Evolutionary conservation across 1,139 yeast species (phyloP).

Genomic region (Keqinozyma sinolaborantium): DNA sequence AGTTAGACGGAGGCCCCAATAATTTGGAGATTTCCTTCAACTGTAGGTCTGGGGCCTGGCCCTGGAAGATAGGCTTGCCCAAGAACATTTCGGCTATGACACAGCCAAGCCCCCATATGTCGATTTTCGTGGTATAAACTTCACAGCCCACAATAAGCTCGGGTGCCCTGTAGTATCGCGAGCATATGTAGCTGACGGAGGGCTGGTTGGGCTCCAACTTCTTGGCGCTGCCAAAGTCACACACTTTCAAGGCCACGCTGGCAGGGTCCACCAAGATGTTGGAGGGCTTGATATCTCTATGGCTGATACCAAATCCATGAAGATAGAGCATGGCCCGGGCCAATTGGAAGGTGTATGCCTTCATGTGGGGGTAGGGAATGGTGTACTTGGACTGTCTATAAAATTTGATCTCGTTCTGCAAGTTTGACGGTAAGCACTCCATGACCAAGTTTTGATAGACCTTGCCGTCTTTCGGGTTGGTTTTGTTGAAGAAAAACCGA

Average conservation of each 20-base stretch:
- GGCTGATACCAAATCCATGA: conserved; percentile 77
- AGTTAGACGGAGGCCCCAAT: conserved; percentile 73
- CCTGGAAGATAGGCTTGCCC: conserved; percentile 81
- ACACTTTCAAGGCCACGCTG: conserved; percentile 78
- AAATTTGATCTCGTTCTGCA: conserved; percentile 70
- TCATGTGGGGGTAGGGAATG: conserved; percentile 70
- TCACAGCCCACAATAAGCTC: conserved; percentile 79
- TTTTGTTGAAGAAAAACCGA: conserved; percentile 65
- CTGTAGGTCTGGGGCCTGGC: conserved; percentile 71
- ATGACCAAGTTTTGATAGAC: conserved; percentile 76
- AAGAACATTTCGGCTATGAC: conserved; percentile 81
- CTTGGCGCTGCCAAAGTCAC: conserved; percentile 99
- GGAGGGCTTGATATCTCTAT: conserved; percentile 91
- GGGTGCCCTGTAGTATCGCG: conserved; percentile 94
- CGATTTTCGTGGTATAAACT: conserved; percentile 72
- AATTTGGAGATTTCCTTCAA: conserved; percentile 73
- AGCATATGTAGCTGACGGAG: conserved; percentile 92
- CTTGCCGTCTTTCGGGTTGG: conserved; percentile 54
- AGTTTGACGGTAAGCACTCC: conserved; percentile 82
- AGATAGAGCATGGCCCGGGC: conserved; percentile 79
- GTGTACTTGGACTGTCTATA: conserved; percentile 61
- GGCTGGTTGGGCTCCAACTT: conserved; percentile 87
- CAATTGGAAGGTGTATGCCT: conserved; percentile 75
- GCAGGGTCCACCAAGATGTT: conserved; percentile 85
- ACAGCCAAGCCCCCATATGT: conserved; percentile 85